Evolutionary conservation across 805 yeast genomes (phyloP).

Genomic region (Candida stauntonica): DNA sequence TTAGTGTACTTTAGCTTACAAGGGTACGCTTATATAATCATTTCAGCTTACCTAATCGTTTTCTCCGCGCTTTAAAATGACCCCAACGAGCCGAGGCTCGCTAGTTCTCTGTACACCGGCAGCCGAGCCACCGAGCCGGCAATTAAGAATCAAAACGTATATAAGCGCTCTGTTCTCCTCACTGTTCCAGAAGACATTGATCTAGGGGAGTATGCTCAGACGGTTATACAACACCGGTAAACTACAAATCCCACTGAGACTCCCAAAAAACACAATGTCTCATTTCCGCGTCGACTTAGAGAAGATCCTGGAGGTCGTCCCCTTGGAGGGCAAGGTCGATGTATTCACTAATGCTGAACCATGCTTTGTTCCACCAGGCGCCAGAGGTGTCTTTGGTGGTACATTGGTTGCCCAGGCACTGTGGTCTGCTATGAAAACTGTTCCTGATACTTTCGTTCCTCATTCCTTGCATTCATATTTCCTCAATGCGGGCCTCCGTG

Average conservation of each 20-base stretch:
- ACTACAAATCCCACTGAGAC: not conserved
- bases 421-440: slow-evolving; percentile 52
- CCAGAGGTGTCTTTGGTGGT: slow-evolving; percentile 71
- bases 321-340: slow-evolving; percentile 9
- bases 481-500: slow-evolving; percentile 47
- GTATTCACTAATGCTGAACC: slow-evolving; percentile 16
- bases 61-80: no score
- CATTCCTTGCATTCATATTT: slow-evolving; percentile 62
- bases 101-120: no score
- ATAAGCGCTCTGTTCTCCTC: no score
- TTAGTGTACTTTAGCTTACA: no score
- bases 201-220: not conserved
- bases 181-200: no score
- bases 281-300: slow-evolving; percentile 15
- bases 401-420: slow-evolving; percentile 62
- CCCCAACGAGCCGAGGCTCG: no score
- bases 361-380: slow-evolving; percentile 42
- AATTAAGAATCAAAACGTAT: no score
- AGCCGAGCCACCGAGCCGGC: no score
- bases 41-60: no score
- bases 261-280: slow-evolving; percentile 9
- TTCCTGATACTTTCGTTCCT: slow-evolving; percentile 46
- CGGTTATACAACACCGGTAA: not conserved
- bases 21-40: no score
- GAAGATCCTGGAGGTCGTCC: slow-evolving; percentile 12